Evolutionary conservation across 495 filamentous ascomycete species (phyloP).

Genomic region (Daldinia loculata): DNA sequence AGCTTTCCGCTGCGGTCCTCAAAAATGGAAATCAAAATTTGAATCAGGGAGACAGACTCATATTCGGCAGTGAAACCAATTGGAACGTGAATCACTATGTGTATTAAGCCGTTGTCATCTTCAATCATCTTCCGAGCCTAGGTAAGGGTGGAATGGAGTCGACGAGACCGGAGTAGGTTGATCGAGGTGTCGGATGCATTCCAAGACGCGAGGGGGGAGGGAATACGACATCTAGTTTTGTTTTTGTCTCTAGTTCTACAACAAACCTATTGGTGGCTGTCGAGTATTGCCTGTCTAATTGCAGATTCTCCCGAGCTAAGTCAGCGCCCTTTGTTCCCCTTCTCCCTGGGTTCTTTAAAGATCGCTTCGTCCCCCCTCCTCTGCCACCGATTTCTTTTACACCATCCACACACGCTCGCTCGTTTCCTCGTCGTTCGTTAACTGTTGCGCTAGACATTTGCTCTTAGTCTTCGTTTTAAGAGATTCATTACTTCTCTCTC

Average conservation of each 20-base stretch:
- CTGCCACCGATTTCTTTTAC: not conserved
- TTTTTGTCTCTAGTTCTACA: slow-evolving; percentile 35
- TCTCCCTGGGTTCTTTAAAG: slow-evolving; percentile 38
- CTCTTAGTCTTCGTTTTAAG: slow-evolving; percentile 12
- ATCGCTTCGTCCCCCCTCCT: slow-evolving; percentile 9
- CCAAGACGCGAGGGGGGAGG: slow-evolving; percentile 41
- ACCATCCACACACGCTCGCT: slow-evolving; percentile 10
- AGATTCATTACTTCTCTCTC: not conserved
- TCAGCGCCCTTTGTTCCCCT: slow-evolving; percentile 27
- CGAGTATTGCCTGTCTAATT: slow-evolving; percentile 45
- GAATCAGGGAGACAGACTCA: slow-evolving; percentile 35
- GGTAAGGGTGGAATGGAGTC: slow-evolving; percentile 30
- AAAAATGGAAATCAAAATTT: slow-evolving; percentile 41
- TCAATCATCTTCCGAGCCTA: not conserved
- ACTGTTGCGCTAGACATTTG: slow-evolving; percentile 24
- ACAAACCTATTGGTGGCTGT: slow-evolving; percentile 32
- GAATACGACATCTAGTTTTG: slow-evolving; percentile 33
- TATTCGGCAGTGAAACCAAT: slow-evolving; percentile 24
- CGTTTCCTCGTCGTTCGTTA: slow-evolving; percentile 33
- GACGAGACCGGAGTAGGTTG: slow-evolving; percentile 9
- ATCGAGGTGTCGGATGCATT: slow-evolving; percentile 28
- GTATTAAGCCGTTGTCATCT: slow-evolving; percentile 15
- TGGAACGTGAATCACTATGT: slow-evolving; percentile 31
- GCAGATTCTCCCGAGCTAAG: slow-evolving; percentile 33
- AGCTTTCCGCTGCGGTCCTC: slow-evolving; percentile 29